Base-by-base conservation (phyloP, 1,284 basidiomycete genomes). In the Cystobasidium pallidum region DNA sequence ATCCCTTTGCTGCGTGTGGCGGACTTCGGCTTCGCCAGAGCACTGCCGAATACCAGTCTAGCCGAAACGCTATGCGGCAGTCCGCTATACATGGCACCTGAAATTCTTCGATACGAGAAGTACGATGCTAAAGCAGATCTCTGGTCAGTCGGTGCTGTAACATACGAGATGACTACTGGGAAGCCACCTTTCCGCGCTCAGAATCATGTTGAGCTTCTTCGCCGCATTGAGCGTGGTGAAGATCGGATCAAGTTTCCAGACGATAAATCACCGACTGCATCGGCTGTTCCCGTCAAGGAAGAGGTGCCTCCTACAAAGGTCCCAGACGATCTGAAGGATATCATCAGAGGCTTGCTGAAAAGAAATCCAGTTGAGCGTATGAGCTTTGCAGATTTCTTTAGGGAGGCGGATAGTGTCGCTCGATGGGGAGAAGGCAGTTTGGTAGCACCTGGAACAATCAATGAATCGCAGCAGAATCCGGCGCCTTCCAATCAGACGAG, bases 81-180 rank as follows among this genome's bases (percentile, higher is more conserved):
- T 24, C 95, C 96, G 88, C 83, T 99, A 36, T 99, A 99, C 83
- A 99, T 99, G 95, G 95, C 96, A 0, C 95, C 95, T 0, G 95
- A 99, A 82, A 99, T 99, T 75, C 83, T 99, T 21, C 88, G 92
- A 24, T 97, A 97, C 81, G 91, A 99, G 82, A 96, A 95, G 81
- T 98, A 99, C 81, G 94, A 97, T 80, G 94, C 94, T 28, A 97
- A 94, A 80, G 95, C 92, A 0, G 95, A 99, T 80, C 84, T 99
- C 0, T 99, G 95, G 95, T 95, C 92, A 6, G 92, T 98, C 36
- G 96, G 95, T 7, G 94, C 96, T 0, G 95, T 99, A 2, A 83
- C 98, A 0, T 99, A 89, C 81, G 96, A 99, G 82, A 98, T 96
- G 90, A 85, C 88, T 21, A 90, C 94, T 26, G 95, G 94, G 2